Conservation (phyloP, 2,329 filamentous ascomycete genomes). For the Didymella arachidicola region DNA sequence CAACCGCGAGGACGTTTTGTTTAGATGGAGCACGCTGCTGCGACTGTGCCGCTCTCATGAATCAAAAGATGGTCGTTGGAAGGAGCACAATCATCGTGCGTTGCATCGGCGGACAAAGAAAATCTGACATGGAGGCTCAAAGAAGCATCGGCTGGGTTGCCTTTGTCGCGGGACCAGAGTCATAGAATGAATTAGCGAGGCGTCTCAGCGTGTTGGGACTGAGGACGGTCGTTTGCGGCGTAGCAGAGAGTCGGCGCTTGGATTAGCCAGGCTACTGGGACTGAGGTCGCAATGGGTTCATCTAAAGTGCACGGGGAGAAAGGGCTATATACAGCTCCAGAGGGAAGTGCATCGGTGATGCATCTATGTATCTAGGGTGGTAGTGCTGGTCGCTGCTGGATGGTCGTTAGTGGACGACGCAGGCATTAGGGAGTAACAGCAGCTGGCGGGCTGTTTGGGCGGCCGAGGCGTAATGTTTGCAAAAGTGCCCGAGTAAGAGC, state of each 20-base stretch:
- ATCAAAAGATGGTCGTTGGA: constrained; percentile 9
- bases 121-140: constrained; percentile 17
- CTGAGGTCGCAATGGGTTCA: constrained; percentile 9
- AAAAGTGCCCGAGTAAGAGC: constrained; percentile 20
- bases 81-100: constrained; percentile 13
- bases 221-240: constrained; percentile 31
- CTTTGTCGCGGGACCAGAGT: constrained; percentile 30
- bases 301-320: not conserved
- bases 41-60: constrained; percentile 5
- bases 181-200: constrained; percentile 31
- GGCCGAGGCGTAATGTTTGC: constrained; percentile 22
- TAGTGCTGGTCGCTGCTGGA: not conserved
- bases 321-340: constrained; percentile 11
- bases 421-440: constrained; percentile 21
- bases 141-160: constrained; percentile 22
- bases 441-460: not conserved
- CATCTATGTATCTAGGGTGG: not conserved
- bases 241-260: constrained; percentile 10
- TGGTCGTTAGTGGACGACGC: not conserved
- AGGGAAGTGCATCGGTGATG: not conserved
- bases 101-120: constrained; percentile 18
- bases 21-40: constrained; percentile 3
- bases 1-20: not conserved
- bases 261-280: constrained; percentile 15
- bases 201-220: constrained; percentile 18